phyloP scores from a whole-genome alignment of 2,329 filamentous ascomycete species.

The Pyricularia grisea region DNA sequence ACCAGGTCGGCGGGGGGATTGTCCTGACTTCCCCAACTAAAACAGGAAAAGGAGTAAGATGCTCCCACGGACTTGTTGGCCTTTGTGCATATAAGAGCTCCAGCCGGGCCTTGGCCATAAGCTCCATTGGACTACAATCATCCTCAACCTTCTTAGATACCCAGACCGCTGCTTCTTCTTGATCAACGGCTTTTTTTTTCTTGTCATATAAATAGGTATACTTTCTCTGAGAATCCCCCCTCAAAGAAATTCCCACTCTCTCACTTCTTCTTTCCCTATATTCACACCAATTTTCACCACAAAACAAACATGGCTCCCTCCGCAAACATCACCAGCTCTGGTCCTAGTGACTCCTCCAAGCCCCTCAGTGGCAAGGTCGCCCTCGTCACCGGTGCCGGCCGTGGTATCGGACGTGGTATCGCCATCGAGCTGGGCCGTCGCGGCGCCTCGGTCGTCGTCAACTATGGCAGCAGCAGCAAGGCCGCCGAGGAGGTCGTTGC shows the following conservation, averaged over 20 bases:
- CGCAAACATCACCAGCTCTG: not conserved
- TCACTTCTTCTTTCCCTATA: not conserved
- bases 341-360: conserved; percentile 7
- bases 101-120: not conserved
- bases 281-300: not conserved
- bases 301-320: conserved; percentile 8
- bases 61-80: not conserved
- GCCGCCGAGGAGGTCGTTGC: conserved; percentile 48
- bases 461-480: conserved; percentile 49
- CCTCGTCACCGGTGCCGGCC: conserved; percentile 55
- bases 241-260: not conserved
- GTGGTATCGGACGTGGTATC: conserved; percentile 58
- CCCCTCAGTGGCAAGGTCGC: conserved; percentile 40
- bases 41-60: not conserved
- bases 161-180: not conserved
- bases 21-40: not conserved
- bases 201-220: not conserved
- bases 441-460: conserved; percentile 56
- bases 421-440: conserved; percentile 58
- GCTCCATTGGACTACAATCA: not conserved
- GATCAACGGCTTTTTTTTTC: not conserved
- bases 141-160: not conserved
- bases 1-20: not conserved
- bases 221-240: not conserved
- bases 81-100: not conserved